Base-by-base conservation (phyloP, 768 basidiomycete genomes). In the Tricholoma matsutake region DNA sequence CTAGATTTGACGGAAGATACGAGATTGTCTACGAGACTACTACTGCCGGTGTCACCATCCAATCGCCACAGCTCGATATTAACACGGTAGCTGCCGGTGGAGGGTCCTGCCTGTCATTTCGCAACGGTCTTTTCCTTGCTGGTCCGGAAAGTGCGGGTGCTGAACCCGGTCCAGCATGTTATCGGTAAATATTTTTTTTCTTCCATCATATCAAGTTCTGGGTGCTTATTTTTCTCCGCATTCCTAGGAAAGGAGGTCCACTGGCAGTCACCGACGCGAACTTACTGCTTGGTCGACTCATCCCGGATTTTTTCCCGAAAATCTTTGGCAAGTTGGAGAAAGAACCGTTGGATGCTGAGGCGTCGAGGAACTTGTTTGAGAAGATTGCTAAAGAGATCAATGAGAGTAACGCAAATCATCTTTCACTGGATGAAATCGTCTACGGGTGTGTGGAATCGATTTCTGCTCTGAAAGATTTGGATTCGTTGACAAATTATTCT, bases 11-110 rank as follows among this genome's bases (percentile, higher is more conserved):
- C 16, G 96, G 95, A 0, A 81, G 89, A 32, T 95, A 94, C 69
- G 95, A 98, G 71, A 82, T 93, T 16, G 93, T 96, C 2, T 96
- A 94, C 68, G 96, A 98, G 72, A 95, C 96, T 0, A 96, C 95
- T 0, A 98, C 96, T 0, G 96, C 96, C 0, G 94, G 95, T 1
- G 89, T 97, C 18, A 91, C 91, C 0, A 92, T 98, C 56, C 93
- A 96, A 69, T 90, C 89, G 1, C 93, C 95, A 0, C 94, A 96
- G 66, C 83, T 98, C 16, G 95, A 97, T 68, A 96, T 98, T 73
- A 96, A 96, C 71, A 94, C 93, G 5, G 94, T 97, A 53, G 96
- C 96, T 6, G 96, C 96, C 0, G 96, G 96, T 2, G 96, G 96
- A 47, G 96, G 96, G 0, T 93, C 91, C 1, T 89, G 95, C 66